These are phyloP conservation scores for Vitis hybrid DNA, from an alignment of 177 flowering plant species.

Conservation along the genomic window DNA sequence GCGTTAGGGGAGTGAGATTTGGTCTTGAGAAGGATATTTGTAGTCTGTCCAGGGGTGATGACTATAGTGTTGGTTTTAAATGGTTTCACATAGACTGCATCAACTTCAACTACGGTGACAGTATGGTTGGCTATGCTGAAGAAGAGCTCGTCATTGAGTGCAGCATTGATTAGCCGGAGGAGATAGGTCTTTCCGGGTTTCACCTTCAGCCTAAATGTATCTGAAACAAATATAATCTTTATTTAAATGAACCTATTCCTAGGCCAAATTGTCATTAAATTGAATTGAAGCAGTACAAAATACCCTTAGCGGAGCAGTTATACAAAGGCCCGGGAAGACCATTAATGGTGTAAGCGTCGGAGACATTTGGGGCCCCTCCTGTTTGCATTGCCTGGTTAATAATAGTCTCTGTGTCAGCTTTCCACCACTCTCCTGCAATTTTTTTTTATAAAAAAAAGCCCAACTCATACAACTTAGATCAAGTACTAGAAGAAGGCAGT, in stretches of 20 bases:
- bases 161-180: slow-evolving; percentile 42
- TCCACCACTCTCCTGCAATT: slow-evolving; percentile 51
- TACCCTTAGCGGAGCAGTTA: slow-evolving; percentile 42
- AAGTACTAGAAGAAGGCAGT: not conserved
- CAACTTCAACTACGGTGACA: slow-evolving; percentile 38
- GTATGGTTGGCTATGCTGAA: slow-evolving; percentile 47
- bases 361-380: slow-evolving; percentile 41
- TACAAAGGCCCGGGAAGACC: slow-evolving; percentile 42
- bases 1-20: slow-evolving; percentile 23
- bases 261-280: too few relatives aligned
- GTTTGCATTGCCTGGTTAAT: slow-evolving; percentile 38
- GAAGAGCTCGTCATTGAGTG: slow-evolving; percentile 42
- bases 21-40: slow-evolving; percentile 37
- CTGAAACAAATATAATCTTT: slow-evolving; percentile 12
- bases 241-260: not conserved
- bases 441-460: not conserved
- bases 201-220: slow-evolving; percentile 39
- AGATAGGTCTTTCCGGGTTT: slow-evolving; percentile 37
- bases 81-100: slow-evolving; percentile 40
- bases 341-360: slow-evolving; percentile 45
- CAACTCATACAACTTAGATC: not conserved
- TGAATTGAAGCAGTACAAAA: not conserved
- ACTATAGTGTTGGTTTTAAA: slow-evolving; percentile 21
- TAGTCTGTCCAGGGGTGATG: slow-evolving; percentile 46
- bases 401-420: slow-evolving; percentile 34